Evolutionary conservation across 2,329 filamentous ascomycete genomes (phyloP).

Genomic region (Microcera coccophila): DNA sequence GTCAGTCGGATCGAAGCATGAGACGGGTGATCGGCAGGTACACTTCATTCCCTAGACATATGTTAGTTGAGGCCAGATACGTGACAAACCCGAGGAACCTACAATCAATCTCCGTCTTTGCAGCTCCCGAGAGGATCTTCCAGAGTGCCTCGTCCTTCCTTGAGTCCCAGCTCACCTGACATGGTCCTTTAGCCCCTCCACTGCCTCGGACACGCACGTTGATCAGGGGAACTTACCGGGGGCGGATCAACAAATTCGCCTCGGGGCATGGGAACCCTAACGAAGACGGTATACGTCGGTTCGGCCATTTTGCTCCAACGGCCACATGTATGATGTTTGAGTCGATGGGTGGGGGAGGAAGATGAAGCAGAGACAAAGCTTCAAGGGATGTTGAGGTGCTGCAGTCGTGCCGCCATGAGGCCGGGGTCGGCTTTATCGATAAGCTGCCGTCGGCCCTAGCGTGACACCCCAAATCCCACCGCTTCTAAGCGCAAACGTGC

Average conservation of each 20-base stretch:
- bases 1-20: conserved; percentile 19
- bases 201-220: neutral
- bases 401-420: conserved; percentile 9
- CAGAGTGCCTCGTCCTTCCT: conserved; percentile 84
- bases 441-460: conserved; percentile 16
- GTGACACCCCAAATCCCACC: too few species aligned
- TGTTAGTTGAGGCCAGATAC: conserved; percentile 17
- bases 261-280: conserved; percentile 84
- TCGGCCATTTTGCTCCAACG: conserved; percentile 42
- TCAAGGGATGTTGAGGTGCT: conserved; percentile 3
- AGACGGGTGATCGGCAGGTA: conserved; percentile 42
- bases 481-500: too few species aligned
- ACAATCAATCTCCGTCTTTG: conserved; percentile 87
- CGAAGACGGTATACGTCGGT: conserved; percentile 68
- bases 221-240: conserved; percentile 53
- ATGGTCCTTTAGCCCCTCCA: conserved; percentile 20
- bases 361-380: conserved; percentile 10
- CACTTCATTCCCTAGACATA: conserved; percentile 66
- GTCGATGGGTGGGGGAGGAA: conserved; percentile 4
- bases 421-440: conserved; percentile 15
- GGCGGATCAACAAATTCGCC: conserved; percentile 88
- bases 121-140: conserved; percentile 79
- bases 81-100: conserved; percentile 27
- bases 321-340: conserved; percentile 6
- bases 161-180: conserved; percentile 80